Base-by-base conservation (phyloP, 2,329 filamentous ascomycete species). In the Knufia fluminis region DNA sequence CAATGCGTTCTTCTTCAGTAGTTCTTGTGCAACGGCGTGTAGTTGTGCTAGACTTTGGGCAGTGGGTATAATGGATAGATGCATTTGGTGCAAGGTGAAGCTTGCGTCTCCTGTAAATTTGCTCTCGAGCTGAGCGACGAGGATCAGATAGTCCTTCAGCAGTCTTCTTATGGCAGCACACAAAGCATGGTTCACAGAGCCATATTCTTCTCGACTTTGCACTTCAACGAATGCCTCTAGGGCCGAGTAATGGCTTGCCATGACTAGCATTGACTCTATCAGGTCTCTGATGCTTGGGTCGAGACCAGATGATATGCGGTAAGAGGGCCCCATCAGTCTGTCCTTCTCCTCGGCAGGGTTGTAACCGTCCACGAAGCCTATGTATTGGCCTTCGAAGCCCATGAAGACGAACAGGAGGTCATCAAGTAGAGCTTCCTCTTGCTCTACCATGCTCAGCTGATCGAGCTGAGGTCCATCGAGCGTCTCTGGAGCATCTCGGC, bases 331-430 rank as follows among this genome's bases (percentile, higher is more conserved):
- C 4, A 83, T 77, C 44, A 98, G 72, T 12, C 90, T 82, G 61
- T 94, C 88, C 60, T 91, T 87, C 69, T 98, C 92, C 46, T 87
- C 81, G 2, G 77, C 71, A 0, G 90, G 88, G 58, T 95, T 83
- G 64, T 94, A 97, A 7, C 79, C 78, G 57, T 87, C 85, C 51
- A 78, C 78, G 63, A 88, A 97, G 49, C 87, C 85, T 54, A 98
- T 86, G 64, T 97, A 97, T 65, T 95, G 89, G n/a, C 92, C 92
- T 68, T 98, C 92, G 56, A 89, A 95, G 20, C 92, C 92, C 90
- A 98, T 96, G 60, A 97, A 94, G 3, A 94, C 89, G 63, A 91
- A 96, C 31, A 97, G 69, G 14, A 98, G 69, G 60, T 98, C 92
- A 59, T 96, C 90, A 38, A 97, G 74, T 41, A 98, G 84, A 7